These are phyloP conservation scores for Venturia nashicola DNA, from an alignment of 2,329 filamentous ascomycete genomes.

Conservation along the genomic window DNA sequence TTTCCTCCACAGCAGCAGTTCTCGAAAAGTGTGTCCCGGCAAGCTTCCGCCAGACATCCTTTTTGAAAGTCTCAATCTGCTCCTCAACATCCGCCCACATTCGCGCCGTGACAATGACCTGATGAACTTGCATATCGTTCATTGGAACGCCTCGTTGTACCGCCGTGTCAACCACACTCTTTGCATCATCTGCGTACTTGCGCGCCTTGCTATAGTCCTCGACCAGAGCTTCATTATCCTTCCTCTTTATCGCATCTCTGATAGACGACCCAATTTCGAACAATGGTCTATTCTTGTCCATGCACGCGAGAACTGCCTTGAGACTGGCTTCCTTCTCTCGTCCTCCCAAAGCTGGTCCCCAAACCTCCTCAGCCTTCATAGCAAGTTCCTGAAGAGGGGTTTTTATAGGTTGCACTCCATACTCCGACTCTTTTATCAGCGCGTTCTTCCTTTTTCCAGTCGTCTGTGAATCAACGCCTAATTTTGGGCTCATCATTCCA, in stretches of 20 bases:
- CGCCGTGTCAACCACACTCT: conserved; percentile 49
- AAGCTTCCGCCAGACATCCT: conserved; percentile 76
- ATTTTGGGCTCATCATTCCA: conserved; percentile 20
- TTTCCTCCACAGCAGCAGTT: conserved; percentile 29
- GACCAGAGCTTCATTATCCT: conserved; percentile 77
- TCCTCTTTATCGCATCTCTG: conserved; percentile 75
- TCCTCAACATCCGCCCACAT: conserved; percentile 94
- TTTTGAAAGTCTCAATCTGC: conserved; percentile 77
- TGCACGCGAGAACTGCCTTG: conserved; percentile 60
- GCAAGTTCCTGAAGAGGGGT: conserved; percentile 77
- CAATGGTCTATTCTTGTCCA: conserved; percentile 69
- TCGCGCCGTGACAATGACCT: conserved; percentile 74
- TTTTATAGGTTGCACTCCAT: conserved; percentile 80
- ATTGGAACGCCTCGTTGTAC: conserved; percentile 41
- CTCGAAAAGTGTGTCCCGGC: conserved; percentile 50
- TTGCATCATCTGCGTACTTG: conserved; percentile 67
- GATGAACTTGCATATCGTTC: conserved; percentile 69
- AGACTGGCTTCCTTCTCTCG: conserved; percentile 82
- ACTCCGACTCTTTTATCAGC: conserved; percentile 49
- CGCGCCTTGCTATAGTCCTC: conserved; percentile 80
- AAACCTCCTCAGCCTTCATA: conserved; percentile 91
- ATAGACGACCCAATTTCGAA: conserved; percentile 71
- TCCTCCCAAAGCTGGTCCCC: conserved; percentile 86
- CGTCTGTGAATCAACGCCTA: conserved; percentile 22
- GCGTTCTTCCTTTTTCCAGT: conserved; percentile 72